These are phyloP conservation scores for Bullera alba DNA, from an alignment of 768 basidiomycete species.

Conservation along the genomic window DNA sequence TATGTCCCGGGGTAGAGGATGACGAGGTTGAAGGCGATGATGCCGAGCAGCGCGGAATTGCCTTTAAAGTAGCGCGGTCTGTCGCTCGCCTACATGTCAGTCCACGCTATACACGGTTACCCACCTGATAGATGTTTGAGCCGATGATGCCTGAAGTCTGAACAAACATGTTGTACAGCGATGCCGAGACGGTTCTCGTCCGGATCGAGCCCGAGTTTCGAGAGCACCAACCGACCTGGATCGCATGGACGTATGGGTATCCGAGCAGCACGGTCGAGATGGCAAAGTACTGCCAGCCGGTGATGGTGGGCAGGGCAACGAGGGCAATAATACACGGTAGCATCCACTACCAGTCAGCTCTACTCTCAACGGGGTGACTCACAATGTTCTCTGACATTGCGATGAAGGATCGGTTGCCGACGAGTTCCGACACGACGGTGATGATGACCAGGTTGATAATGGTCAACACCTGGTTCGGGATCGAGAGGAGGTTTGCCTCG, in stretches of 20 bases:
- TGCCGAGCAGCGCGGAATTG: conserved; percentile 40
- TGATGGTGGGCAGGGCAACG: conserved; percentile 14
- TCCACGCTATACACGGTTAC: neutral
- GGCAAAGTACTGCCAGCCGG: conserved; percentile 39
- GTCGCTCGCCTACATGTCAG: conserved; percentile 9
- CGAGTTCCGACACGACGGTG: conserved; percentile 18
- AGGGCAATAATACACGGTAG: conserved; percentile 40
- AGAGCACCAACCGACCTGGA: conserved; percentile 44
- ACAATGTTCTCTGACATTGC: conserved; percentile 29
- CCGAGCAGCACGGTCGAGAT: conserved; percentile 39
- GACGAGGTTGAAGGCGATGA: conserved; percentile 42
- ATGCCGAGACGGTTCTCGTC: conserved; percentile 43
- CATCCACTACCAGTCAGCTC: too few relatives aligned
- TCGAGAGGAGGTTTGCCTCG: conserved; percentile 40
- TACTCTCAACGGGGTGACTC: too few relatives aligned
- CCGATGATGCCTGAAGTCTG: conserved; percentile 40
- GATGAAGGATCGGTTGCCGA: conserved; percentile 24
- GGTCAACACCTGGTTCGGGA: conserved; percentile 36
- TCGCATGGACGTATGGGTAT: conserved; percentile 43
- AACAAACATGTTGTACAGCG: conserved; percentile 44
- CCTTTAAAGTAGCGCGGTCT: conserved; percentile 22
- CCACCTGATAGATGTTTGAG: conserved; percentile 16
- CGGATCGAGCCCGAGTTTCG: conserved; percentile 41
- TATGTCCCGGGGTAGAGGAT: conserved; percentile 37
- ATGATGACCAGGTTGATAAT: conserved; percentile 33